These are phyloP conservation scores for Aspergillus sojae DNA, from an alignment of 2,329 filamentous ascomycete species.

Conservation along the genomic window DNA sequence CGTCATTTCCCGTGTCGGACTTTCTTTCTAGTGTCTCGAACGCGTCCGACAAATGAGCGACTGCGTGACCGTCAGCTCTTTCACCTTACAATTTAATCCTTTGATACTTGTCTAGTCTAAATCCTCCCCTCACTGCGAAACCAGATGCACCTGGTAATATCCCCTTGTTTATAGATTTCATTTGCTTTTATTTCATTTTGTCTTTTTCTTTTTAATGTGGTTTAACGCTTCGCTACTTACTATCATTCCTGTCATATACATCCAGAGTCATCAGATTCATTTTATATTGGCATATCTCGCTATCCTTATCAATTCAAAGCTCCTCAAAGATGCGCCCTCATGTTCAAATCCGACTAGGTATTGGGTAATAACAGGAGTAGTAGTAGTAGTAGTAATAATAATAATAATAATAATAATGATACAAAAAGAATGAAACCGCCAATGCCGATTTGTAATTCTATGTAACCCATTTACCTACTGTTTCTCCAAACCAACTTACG, in stretches of 20 bases:
- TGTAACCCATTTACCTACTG: slow-evolving; percentile 45
- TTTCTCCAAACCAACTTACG: slow-evolving; percentile 47
- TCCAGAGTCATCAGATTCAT: neutral
- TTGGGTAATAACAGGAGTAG: neutral
- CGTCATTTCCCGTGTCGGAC: slow-evolving; percentile 4
- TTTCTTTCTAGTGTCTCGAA: neutral
- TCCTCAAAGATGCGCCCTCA: neutral
- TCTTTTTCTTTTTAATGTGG: neutral
- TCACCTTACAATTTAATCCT: neutral
- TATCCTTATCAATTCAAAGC: slow-evolving; percentile 6
- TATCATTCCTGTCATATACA: too few relatives aligned
- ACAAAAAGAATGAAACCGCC: neutral
- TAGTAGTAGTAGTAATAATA: neutral
- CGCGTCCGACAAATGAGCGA: slow-evolving; percentile 15
- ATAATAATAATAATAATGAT: slow-evolving; percentile 18
- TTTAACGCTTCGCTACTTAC: too few relatives aligned
- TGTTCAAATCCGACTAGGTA: neutral
- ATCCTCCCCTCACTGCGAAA: neutral
- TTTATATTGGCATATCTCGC: slow-evolving; percentile 6
- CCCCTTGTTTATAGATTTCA: too few relatives aligned
- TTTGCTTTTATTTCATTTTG: neutral
- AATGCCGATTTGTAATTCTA: slow-evolving; percentile 19
- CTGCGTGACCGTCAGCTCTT: slow-evolving; percentile 13
- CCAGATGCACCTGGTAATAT: too few relatives aligned
- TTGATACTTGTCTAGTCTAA: neutral